A percentile compares a stretch with the other conserved stretches of the same genome.
These are phyloP conservation scores for Amaranthus cruentus DNA, from an alignment of 148 eudicot genomes.

Conservation along the genomic window DNA sequence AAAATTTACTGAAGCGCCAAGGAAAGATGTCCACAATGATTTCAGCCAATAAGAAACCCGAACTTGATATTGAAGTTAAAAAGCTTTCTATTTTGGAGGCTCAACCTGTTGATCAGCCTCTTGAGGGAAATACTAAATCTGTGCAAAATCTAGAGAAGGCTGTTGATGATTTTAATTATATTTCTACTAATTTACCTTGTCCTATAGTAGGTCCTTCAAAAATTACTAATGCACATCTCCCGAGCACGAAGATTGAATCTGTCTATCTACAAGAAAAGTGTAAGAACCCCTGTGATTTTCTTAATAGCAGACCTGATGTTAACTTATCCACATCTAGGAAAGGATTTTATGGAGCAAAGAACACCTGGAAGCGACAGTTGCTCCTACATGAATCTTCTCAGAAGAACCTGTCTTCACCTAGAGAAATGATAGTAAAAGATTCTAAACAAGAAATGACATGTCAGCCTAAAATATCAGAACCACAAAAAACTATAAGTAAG, in stretches of 20 bases:
- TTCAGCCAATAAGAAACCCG: conserved; percentile 19
- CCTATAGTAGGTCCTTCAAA: conserved; percentile 10
- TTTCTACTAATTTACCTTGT: conserved; percentile 14
- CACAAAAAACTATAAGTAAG: conserved; percentile 13
- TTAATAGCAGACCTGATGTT: conserved; percentile 20
- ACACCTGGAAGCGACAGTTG: conserved; percentile 26
- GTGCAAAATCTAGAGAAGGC: conserved; percentile 15
- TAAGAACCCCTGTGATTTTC: conserved; percentile 25
- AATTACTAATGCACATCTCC: conserved; percentile 9
- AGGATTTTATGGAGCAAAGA: conserved; percentile 21
- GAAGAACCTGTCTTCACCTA: background rate
- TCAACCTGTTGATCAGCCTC: conserved; percentile 16
- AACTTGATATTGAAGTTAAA: conserved; percentile 25
- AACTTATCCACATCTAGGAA: conserved; percentile 21
- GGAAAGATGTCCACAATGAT: conserved; percentile 32
- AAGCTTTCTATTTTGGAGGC: conserved; percentile 16
- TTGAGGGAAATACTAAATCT: conserved; percentile 16
- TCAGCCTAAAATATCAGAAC: conserved; percentile 7
- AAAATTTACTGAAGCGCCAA: conserved; percentile 63
- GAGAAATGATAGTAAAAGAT: background rate
- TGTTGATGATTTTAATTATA: conserved; percentile 16
- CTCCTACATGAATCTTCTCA: conserved; percentile 9
- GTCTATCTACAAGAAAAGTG: conserved; percentile 23
- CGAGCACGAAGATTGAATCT: conserved; percentile 11
- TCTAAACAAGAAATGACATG: conserved; percentile 5